A percentile compares a stretch with the other conserved stretches of the same genome.
phyloP scores from a whole-genome alignment of 495 filamentous ascomycete genomes.

The Penicillium riverlandense region DNA sequence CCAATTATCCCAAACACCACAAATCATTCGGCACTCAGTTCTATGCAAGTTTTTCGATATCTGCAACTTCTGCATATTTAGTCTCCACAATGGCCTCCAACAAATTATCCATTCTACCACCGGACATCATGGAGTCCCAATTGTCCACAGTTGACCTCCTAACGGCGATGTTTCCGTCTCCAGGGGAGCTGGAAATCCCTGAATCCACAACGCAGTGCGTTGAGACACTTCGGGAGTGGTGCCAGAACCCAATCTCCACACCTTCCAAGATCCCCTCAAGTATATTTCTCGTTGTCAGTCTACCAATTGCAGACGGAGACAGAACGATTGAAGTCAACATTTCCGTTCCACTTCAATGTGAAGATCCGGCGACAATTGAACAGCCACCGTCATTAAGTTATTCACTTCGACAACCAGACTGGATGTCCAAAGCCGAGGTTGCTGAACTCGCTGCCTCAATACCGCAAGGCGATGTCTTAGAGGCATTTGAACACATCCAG shows the following conservation, averaged over 20 bases:
- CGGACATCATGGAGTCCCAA: slow-evolving; percentile 28
- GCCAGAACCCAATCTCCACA: slow-evolving; percentile 8
- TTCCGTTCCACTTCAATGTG: slow-evolving; percentile 22
- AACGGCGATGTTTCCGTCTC: slow-evolving; percentile 27
- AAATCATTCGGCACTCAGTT: neutral
- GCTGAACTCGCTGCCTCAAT: slow-evolving; percentile 18
- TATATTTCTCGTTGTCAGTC: slow-evolving; percentile 17
- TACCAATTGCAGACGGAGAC: slow-evolving; percentile 19
- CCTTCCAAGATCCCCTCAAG: slow-evolving; percentile 15
- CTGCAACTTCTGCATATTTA: neutral
- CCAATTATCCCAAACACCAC: neutral
- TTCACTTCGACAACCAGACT: slow-evolving; percentile 32
- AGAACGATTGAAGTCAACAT: slow-evolving; percentile 28
- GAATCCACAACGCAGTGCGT: slow-evolving; percentile 22
- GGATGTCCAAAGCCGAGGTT: slow-evolving; percentile 36
- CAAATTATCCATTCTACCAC: slow-evolving; percentile 9
- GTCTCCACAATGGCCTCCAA: slow-evolving; percentile 12
- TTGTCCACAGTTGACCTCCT: slow-evolving; percentile 30
- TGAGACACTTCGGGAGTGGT: slow-evolving; percentile 27
- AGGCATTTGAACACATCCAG: slow-evolving; percentile 29
- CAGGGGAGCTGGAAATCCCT: slow-evolving; percentile 29
- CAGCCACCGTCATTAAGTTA: slow-evolving; percentile 21
- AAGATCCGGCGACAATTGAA: slow-evolving; percentile 11
- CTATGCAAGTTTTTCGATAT: neutral
- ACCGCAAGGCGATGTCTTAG: slow-evolving; percentile 23